These are phyloP conservation scores for Parathielavia hyrcaniae DNA, from an alignment of 495 filamentous ascomycete genomes.

Conservation along the genomic window DNA sequence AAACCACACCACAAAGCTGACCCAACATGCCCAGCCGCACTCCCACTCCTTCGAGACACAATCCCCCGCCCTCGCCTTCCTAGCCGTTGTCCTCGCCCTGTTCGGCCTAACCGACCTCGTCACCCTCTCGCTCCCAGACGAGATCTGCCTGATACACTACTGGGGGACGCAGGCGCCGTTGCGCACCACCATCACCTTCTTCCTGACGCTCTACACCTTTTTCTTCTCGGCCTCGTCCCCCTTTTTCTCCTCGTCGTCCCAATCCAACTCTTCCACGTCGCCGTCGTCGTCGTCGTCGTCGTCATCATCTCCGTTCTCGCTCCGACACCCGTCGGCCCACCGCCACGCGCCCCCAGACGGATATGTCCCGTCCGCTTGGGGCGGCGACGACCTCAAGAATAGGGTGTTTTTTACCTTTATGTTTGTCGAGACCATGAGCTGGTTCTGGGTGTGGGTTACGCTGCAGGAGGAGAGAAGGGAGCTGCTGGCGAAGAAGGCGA, in stretches of 20 bases:
- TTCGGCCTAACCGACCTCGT: conserved; percentile 67
- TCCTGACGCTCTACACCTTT: conserved; percentile 40
- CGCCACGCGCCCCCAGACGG: conserved; percentile 16
- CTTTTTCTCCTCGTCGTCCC: conserved; percentile 26
- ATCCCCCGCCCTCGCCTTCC: conserved; percentile 63
- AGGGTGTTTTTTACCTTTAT: conserved; percentile 74
- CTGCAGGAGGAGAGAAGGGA: conserved; percentile 46
- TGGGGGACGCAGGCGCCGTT: conserved; percentile 68
- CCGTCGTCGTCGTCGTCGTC: background rate
- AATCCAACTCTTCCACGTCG: background rate
- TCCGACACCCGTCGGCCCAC: conserved; percentile 29
- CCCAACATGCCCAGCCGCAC: conserved; percentile 32
- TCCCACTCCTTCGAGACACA: conserved; percentile 54
- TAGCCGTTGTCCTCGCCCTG: conserved; percentile 60
- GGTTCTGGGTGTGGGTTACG: conserved; percentile 73
- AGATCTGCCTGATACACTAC: conserved; percentile 52
- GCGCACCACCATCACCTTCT: conserved; percentile 61
- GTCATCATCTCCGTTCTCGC: conserved; percentile 14
- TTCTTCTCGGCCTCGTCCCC: conserved; percentile 42
- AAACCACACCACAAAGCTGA: background rate
- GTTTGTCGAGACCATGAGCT: conserved; percentile 76
- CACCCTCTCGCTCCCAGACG: conserved; percentile 63
- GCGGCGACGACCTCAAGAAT: conserved; percentile 62
- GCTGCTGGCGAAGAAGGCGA: conserved; percentile 30
- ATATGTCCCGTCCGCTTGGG: conserved; percentile 33